A percentile compares a stretch with the other conserved stretches of the same genome.
phyloP scores from a whole-genome alignment of 805 yeast genomes.

The Zygotorulaspora sp. region DNA sequence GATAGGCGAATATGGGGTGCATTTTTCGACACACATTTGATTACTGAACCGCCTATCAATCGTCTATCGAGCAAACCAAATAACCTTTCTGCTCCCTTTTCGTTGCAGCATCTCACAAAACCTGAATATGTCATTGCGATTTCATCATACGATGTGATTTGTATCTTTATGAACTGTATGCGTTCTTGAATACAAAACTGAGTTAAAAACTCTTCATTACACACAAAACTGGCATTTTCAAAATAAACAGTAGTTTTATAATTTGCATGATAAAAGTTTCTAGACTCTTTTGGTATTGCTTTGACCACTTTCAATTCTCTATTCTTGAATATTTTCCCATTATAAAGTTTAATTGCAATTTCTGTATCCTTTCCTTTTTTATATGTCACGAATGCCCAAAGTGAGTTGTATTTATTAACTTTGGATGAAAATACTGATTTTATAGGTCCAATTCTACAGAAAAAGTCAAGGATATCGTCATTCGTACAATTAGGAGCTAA shows the following conservation, averaged over 20 bases:
- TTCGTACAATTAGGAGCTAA: slow-evolving; percentile 31
- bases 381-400: slow-evolving; percentile 43
- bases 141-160: slow-evolving; percentile 17
- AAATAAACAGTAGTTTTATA: slow-evolving; percentile 22
- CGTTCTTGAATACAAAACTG: slow-evolving; percentile 26
- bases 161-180: slow-evolving; percentile 19
- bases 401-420: slow-evolving; percentile 23
- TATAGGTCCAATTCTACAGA: slow-evolving; percentile 33
- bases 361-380: slow-evolving; percentile 36
- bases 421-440: slow-evolving; percentile 35
- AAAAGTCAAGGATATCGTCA: slow-evolving; percentile 29
- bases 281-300: slow-evolving; percentile 19
- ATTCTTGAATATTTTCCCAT: slow-evolving; percentile 30
- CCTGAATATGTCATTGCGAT: slow-evolving; percentile 26
- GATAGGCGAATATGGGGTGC: too few relatives aligned
- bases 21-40: slow-evolving; percentile 29
- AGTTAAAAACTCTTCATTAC: slow-evolving; percentile 28
- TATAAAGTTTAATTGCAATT: slow-evolving; percentile 34
- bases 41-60: slow-evolving; percentile 29
- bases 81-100: slow-evolving; percentile 21
- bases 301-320: slow-evolving; percentile 25
- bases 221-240: slow-evolving; percentile 28
- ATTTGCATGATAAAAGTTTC: slow-evolving; percentile 1
- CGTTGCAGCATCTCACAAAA: slow-evolving; percentile 21
- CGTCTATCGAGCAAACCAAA: slow-evolving; percentile 22